Conservation (phyloP, 208 protist species). For the Acanthamoeba lenticulata region DNA sequence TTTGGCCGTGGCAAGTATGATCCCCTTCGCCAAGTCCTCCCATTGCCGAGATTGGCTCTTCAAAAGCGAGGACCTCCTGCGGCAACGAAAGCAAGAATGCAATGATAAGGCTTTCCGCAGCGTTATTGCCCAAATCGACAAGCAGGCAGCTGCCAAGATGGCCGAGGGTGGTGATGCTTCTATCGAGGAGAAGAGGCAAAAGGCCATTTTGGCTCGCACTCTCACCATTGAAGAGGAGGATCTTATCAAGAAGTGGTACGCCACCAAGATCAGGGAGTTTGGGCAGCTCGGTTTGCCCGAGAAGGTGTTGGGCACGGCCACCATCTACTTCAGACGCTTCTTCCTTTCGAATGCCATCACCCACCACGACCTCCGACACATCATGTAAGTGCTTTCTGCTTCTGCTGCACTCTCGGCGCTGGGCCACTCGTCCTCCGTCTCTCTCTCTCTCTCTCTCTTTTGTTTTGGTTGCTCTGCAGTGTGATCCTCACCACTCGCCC, state of each 20-base stretch:
- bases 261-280: not conserved
- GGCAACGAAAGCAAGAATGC: not conserved
- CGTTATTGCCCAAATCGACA: not conserved
- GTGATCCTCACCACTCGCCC: not conserved
- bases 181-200: not conserved
- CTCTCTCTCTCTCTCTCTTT: not conserved
- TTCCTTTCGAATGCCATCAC: slow-evolving; percentile 18
- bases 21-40: not conserved
- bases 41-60: slow-evolving; percentile 11
- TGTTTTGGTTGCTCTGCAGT: not conserved
- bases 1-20: not conserved
- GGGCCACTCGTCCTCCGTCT: not conserved
- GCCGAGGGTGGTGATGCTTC: not conserved
- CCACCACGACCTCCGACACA: not conserved
- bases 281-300: not conserved
- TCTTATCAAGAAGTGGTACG: not conserved
- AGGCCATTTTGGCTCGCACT: not conserved
- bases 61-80: not conserved
- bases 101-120: not conserved
- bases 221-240: slow-evolving; percentile 1
- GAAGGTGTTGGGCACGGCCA: slow-evolving; percentile 22
- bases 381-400: not conserved
- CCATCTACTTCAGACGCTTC: slow-evolving; percentile 43
- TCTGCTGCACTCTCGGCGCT: not conserved
- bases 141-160: not conserved